These are phyloP conservation scores for Fusarium decemcellulare DNA, from an alignment of 2,329 filamentous ascomycete species.

Conservation along the genomic window DNA sequence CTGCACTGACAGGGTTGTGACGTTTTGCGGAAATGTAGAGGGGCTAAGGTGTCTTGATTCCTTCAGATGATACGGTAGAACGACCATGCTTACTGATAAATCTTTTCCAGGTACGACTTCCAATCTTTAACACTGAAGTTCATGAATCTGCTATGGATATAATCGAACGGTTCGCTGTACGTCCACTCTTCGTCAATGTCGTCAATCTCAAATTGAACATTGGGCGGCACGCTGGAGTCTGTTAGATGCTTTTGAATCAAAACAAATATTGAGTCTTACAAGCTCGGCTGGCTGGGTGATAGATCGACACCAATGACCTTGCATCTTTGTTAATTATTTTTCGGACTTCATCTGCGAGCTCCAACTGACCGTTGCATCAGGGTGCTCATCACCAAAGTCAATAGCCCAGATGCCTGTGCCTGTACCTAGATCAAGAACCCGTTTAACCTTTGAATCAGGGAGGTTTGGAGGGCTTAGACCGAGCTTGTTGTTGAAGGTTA, in stretches of 20 bases:
- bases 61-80: no score
- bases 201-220: slow-evolving; percentile 4
- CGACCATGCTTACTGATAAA: background rate
- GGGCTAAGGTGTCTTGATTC: no score
- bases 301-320: slow-evolving; percentile 8
- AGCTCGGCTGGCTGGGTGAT: slow-evolving; percentile 9
- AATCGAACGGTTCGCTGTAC: background rate
- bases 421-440: slow-evolving; percentile 1
- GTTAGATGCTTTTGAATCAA: background rate
- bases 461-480: slow-evolving; percentile 5
- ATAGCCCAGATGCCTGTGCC: slow-evolving; percentile 14
- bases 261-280: background rate
- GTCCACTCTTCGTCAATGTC: slow-evolving; percentile 11
- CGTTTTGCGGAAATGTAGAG: no score
- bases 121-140: slow-evolving; percentile 10
- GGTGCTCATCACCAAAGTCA: slow-evolving; percentile 15
- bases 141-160: slow-evolving; percentile 19
- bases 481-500: slow-evolving; percentile 10
- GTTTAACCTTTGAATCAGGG: slow-evolving; percentile 1
- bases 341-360: no score
- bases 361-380: background rate
- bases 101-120: background rate
- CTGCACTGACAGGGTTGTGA: no score
- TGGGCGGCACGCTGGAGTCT: background rate
- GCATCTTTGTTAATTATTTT: no score